Base-by-base conservation (phyloP, 1,284 basidiomycete species). In the Ganoderma multipileum region DNA sequence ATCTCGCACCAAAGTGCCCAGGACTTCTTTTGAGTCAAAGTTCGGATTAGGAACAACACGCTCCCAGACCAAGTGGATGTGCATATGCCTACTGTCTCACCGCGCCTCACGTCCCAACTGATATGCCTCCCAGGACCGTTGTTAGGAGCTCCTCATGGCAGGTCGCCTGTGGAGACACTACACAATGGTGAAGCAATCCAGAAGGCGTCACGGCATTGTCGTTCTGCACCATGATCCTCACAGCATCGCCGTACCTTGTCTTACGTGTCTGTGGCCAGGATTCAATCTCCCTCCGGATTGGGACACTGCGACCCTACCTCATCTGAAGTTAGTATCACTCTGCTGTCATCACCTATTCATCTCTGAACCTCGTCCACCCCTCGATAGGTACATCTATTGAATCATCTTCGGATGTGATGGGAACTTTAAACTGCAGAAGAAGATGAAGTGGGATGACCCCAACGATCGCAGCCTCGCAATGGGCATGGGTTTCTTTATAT, bases 341-440 rank as follows among this genome's bases (percentile, higher is more conserved):
- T 9, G 33, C 33, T 7, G 7, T 33, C 3, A 3, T 33, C 7
- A 33, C 33, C 33, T 33, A 7, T 33, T 33, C 33, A 33, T 33
- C 3, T 33, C 33, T 33, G 33, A 33, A n/a, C n/a, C 4, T 12
- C 26, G 47, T 8, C 47, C 2, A 5, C 20, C n/a, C 60, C 5
- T 9, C 26, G 6, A 23, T 28, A 61, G 60, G 28, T 64, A 60
- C 33, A 58, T 67, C 16, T 61, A 68, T 26, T 36, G 61, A 9
- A 30, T 54, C 2, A 20, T 30, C 47, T 14, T 64, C 16, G 61
- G 66, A 0, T 41, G 28, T 16, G 66, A 68, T 30, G 66, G 62
- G n/a, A 64, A 64, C 36, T 57, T 64, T 20, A 60, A 55, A 14
- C 26, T 68, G n/a, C 61, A 63, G n/a, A 64, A 68, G 66, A 68